Conservation (phyloP, 768 basidiomycete species). For the Lentinula guzmanii region DNA sequence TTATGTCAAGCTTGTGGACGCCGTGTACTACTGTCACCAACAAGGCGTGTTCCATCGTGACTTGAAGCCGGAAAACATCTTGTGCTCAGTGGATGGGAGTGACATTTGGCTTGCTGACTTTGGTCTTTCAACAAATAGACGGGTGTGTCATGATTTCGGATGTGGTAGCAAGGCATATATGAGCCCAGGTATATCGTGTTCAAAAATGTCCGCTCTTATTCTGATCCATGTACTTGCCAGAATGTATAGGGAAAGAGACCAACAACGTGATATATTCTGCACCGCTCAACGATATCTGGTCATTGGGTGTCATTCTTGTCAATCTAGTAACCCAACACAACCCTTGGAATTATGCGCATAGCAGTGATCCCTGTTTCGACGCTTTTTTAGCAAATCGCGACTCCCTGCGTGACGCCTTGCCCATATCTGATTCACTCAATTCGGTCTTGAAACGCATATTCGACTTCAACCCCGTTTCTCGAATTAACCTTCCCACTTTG, state of each 20-base stretch:
- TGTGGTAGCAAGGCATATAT: constrained; percentile 61
- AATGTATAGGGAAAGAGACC: constrained; percentile 5
- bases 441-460: constrained; percentile 45
- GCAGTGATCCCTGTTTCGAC: constrained; percentile 43
- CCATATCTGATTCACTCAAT: constrained; percentile 43
- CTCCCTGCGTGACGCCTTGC: constrained; percentile 45
- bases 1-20: constrained; percentile 75
- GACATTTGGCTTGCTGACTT: constrained; percentile 70
- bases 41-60: constrained; percentile 77
- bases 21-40: constrained; percentile 67
- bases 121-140: constrained; percentile 54
- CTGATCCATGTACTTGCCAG: not conserved
- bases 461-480: constrained; percentile 32
- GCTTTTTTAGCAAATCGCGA: constrained; percentile 38
- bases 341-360: constrained; percentile 47
- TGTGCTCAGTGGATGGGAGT: constrained; percentile 48
- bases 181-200: constrained; percentile 52
- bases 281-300: constrained; percentile 35
- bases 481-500: constrained; percentile 21
- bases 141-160: constrained; percentile 40
- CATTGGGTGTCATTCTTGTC: constrained; percentile 49
- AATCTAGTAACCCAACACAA: constrained; percentile 50
- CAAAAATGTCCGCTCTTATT: not conserved
- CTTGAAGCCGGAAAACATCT: constrained; percentile 79
- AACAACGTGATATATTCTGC: constrained; percentile 4